Conservation (phyloP, 805 yeast genomes). For the Zygosaccharomyces kombuchaensis region DNA sequence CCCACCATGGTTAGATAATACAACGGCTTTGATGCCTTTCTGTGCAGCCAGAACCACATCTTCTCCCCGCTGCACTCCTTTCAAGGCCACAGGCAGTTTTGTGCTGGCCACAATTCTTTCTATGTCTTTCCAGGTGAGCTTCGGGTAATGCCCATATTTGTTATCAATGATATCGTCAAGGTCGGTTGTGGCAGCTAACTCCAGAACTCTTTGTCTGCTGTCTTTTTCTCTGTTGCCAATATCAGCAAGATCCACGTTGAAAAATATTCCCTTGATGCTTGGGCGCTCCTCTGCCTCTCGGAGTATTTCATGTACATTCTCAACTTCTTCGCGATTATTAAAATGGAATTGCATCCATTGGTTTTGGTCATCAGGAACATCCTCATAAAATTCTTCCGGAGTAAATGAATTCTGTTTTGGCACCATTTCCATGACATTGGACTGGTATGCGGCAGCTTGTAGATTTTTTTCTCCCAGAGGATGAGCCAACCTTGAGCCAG, state of each 20-base stretch:
- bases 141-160: slow-evolving; percentile 17
- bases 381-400: slow-evolving; percentile 41
- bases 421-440: slow-evolving; percentile 46
- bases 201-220: slow-evolving; percentile 31
- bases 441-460: slow-evolving; percentile 21
- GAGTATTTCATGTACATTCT: slow-evolving; percentile 27
- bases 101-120: slow-evolving; percentile 33
- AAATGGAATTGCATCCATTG: slow-evolving; percentile 52
- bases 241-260: slow-evolving; percentile 54
- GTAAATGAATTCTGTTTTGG: slow-evolving; percentile 41
- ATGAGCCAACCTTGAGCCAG: slow-evolving; percentile 42
- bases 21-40: slow-evolving; percentile 57
- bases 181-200: slow-evolving; percentile 15
- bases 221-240: slow-evolving; percentile 54
- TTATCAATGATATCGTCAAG: slow-evolving; percentile 6
- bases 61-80: slow-evolving; percentile 65
- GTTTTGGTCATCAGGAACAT: slow-evolving; percentile 32
- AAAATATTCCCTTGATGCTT: slow-evolving; percentile 45
- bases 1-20: slow-evolving; percentile 73
- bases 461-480: slow-evolving; percentile 37
- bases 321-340: slow-evolving; percentile 36
- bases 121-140: slow-evolving; percentile 37
- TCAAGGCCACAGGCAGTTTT: slow-evolving; percentile 46
- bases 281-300: slow-evolving; percentile 37
- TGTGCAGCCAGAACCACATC: slow-evolving; percentile 58